Conservation (phyloP, 768 basidiomycete species). For the Auricularia cornea region DNA sequence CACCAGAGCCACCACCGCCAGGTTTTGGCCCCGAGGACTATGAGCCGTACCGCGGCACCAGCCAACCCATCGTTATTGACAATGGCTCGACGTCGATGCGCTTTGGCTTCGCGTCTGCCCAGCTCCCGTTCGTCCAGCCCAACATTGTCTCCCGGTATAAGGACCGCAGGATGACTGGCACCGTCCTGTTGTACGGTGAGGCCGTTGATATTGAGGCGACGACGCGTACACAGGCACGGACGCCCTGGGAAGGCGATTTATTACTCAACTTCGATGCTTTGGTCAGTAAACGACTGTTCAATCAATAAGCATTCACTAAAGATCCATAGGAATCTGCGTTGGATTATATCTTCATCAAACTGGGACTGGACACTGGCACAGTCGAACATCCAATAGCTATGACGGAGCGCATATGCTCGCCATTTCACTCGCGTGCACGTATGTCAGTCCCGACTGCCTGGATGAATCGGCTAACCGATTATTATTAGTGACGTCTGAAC, state of each 20-base stretch:
- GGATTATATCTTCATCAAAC: constrained; percentile 82
- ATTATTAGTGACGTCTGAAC: constrained; percentile 78
- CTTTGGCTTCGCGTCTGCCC: constrained; percentile 70
- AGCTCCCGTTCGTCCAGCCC: constrained; percentile 47
- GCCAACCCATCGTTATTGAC: constrained; percentile 75
- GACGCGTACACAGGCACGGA: constrained; percentile 66
- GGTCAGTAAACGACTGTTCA: constrained; percentile 45
- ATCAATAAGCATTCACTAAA: constrained; percentile 10
- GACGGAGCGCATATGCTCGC: constrained; percentile 86
- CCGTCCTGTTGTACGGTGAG: constrained; percentile 80
- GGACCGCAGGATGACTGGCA: constrained; percentile 77
- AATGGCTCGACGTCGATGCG: constrained; percentile 78
- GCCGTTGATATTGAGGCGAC: constrained; percentile 82
- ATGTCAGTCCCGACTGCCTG: too few relatives aligned
- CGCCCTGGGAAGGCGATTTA: constrained; percentile 92
- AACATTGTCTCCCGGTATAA: constrained; percentile 83
- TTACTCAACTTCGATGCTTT: constrained; percentile 86
- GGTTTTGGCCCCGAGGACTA: constrained; percentile 25
- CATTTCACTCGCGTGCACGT: constrained; percentile 82
- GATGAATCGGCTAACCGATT: too few relatives aligned
- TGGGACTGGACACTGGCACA: constrained; percentile 69
- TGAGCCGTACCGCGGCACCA: constrained; percentile 36
- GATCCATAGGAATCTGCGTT: constrained; percentile 95
- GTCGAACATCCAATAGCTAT: constrained; percentile 87
- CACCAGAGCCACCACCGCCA: not conserved